Evolutionary conservation across 2,329 filamentous ascomycete genomes (phyloP).

Genomic region (Neopestalotiopsis sp.): DNA sequence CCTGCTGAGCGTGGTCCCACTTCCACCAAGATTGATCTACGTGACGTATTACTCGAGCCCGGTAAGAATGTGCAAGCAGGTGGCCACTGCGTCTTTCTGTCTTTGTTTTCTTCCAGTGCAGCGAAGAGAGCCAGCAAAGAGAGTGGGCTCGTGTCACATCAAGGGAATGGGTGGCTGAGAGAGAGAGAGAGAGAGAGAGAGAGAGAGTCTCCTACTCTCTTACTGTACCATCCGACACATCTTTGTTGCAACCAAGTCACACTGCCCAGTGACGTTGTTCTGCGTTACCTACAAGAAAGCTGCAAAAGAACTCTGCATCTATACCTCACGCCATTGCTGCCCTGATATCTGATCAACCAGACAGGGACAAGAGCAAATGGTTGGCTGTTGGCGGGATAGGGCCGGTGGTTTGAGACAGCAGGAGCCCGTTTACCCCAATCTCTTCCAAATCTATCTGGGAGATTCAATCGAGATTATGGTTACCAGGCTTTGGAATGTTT

Average conservation of each 20-base stretch:
- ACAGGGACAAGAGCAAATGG: neutral
- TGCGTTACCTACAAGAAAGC: neutral
- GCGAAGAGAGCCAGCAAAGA: neutral
- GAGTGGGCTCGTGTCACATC: neutral
- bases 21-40: neutral
- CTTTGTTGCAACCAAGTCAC: neutral
- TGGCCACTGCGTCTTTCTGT: neutral
- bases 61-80: neutral
- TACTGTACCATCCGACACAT: neutral
- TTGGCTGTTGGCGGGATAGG: neutral
- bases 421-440: neutral
- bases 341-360: neutral
- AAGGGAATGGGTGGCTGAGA: neutral
- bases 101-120: neutral
- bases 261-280: neutral
- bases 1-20: neutral
- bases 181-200: no score
- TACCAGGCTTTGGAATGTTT: neutral
- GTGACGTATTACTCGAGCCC: conserved; percentile 16
- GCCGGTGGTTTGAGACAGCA: neutral
- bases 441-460: neutral
- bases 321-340: neutral
- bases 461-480: neutral
- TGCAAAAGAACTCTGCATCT: neutral
- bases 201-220: neutral